Evolutionary conservation across 176 grass and related monocot species (phyloP).

Genomic region (Thalia dealbata): DNA sequence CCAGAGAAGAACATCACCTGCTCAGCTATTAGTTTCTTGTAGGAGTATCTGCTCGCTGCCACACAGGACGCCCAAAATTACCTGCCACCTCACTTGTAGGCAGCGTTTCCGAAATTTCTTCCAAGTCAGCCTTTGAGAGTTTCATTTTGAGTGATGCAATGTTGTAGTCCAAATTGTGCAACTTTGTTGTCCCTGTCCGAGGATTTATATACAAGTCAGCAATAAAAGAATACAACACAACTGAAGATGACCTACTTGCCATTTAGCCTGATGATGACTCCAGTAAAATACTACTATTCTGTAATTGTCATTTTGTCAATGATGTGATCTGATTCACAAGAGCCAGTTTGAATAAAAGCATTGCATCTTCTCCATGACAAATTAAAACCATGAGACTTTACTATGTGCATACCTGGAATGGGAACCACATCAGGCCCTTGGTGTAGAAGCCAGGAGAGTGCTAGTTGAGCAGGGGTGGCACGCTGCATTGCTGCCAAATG

Average conservation of each 20-base stretch:
- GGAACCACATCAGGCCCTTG: constrained; percentile 12
- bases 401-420: constrained; percentile 5
- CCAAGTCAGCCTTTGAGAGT: background rate
- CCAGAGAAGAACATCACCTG: too few relatives aligned
- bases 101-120: background rate
- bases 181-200: constrained; percentile 1
- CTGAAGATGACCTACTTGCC: background rate
- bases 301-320: too few relatives aligned
- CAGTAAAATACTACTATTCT: too few relatives aligned
- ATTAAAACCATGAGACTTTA: too few relatives aligned
- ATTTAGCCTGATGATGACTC: too few relatives aligned
- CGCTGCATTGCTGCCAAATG: background rate
- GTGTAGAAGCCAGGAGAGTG: constrained; percentile 6
- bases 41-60: constrained; percentile 4
- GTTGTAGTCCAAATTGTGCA: background rate
- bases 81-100: background rate
- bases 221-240: background rate
- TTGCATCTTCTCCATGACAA: too few relatives aligned
- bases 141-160: background rate
- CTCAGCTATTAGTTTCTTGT: background rate
- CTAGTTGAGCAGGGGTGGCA: constrained; percentile 8
- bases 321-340: too few relatives aligned
- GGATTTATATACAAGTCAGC: background rate
- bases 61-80: background rate
- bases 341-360: background rate